Base-by-base conservation (phyloP, 257 asterid genomes). In the Solanum pennellii region DNA sequence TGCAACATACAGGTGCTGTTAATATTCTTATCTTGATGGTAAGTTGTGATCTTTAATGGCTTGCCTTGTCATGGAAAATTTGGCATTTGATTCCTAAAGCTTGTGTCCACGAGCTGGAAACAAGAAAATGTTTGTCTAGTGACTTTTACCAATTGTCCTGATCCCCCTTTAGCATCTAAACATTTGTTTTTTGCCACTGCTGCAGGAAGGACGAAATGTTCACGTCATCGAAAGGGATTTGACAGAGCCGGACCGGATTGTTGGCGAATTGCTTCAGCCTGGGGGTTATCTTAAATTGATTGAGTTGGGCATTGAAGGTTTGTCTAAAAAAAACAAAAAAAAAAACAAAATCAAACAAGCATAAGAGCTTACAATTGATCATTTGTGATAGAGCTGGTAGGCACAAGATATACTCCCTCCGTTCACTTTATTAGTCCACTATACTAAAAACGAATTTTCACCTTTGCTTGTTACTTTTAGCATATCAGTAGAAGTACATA, bases 261-360 rank as follows among this genome's bases (percentile, higher is more conserved):
- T 90, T 1, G 91, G 91, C 31, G 91, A 90, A 84, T 49, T 90
- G 76, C 90, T 90, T 31, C 91, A 90, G 84, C 91, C 91, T 5
- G 91, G 91, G 18, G 91, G 91, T 49, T 90, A 90, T 49, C 89
- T 90, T 15, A 90, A 90, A 72, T 87, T 90, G 16, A 75, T 90
- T 42, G 91, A 90, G 68, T 89, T 88, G 45, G 91, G 91, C 69
- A 89, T 90, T 23, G 89, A 90, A 71, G 91, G 91, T 90, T 86
- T 27, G 79, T 16, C 23, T n/a, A 3, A 33, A 39, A 6, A 41
- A 52, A 47, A 1, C 21, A 42, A 25, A n/a, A 25, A 3, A 42
- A 42, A 42, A 9, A 1, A 27, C 66, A 60, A 4, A 60, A 23
- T 4, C 14, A 62, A 25, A 2, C 31, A 42, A 42, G 1, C 62